A percentile compares a stretch with the other conserved stretches of the same genome.
phyloP scores from a whole-genome alignment of 2,329 filamentous ascomycete genomes.

The Chaetothyriales sp. region DNA sequence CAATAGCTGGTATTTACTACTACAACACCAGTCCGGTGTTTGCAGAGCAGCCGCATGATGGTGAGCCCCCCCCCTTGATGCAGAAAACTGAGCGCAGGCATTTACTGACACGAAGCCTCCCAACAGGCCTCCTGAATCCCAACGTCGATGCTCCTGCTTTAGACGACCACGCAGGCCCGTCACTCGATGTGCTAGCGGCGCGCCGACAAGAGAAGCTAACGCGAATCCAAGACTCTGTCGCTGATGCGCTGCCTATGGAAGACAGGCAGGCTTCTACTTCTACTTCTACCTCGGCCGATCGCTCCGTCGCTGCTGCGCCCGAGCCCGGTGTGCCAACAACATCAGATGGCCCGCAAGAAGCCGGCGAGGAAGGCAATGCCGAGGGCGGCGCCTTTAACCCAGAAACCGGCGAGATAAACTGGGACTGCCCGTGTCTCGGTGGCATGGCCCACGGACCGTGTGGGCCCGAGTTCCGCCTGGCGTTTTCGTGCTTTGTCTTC shows the following conservation, averaged over 20 bases:
- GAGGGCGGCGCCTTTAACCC: conserved; percentile 94
- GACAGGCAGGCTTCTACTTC: conserved; percentile 3
- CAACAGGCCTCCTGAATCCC: conserved; percentile 15
- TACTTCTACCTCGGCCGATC: conserved; percentile 2
- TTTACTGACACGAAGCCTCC: conserved; percentile 4
- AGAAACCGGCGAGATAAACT: conserved; percentile 98
- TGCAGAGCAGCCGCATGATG: conserved; percentile 55
- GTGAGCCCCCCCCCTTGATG: conserved; percentile 37
- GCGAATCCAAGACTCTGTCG: conserved; percentile 27
- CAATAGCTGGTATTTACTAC: conserved; percentile 67
- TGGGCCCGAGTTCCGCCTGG: conserved; percentile 84
- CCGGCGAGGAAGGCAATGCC: conserved; percentile 69
- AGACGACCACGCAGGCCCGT: conserved; percentile 7
- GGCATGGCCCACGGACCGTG: conserved; percentile 96
- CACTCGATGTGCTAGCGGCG: conserved; percentile 14
- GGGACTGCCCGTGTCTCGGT: conserved; percentile 94
- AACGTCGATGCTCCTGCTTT: conserved; percentile 8
- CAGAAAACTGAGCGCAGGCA: neutral
- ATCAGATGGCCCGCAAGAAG: conserved; percentile 29
- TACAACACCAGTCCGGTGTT: conserved; percentile 86
- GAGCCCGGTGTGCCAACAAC: conserved; percentile 13
- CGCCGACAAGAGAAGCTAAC: conserved; percentile 19
- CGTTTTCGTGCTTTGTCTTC: conserved; percentile 98
- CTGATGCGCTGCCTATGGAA: conserved; percentile 10
- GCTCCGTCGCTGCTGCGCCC: conserved; percentile 5